phyloP scores from a whole-genome alignment of 2,329 filamentous ascomycete species.

The Cytospora leucostoma region DNA sequence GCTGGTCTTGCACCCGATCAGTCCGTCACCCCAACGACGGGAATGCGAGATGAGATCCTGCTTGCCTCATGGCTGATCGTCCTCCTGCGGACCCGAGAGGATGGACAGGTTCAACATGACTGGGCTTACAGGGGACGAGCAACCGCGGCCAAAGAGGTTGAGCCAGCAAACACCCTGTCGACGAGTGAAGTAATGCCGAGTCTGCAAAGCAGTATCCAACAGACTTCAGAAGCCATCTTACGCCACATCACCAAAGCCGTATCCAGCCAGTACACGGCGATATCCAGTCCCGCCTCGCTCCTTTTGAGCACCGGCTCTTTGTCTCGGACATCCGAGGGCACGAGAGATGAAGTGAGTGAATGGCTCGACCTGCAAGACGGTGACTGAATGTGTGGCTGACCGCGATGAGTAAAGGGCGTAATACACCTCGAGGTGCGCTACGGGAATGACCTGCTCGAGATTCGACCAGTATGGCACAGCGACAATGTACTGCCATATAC shows the following conservation, averaged over 20 bases:
- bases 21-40: slow-evolving; percentile 37
- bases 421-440: slow-evolving; percentile 39
- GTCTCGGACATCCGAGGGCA: slow-evolving; percentile 17
- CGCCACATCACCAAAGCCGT: slow-evolving; percentile 30
- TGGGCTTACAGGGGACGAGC: slow-evolving; percentile 39
- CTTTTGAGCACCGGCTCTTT: slow-evolving; percentile 30
- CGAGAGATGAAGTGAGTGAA: slow-evolving; percentile 33
- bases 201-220: slow-evolving; percentile 34
- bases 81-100: slow-evolving; percentile 45
- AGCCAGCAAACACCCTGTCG: slow-evolving; percentile 31
- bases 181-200: slow-evolving; percentile 38
- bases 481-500: slow-evolving; percentile 46
- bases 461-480: slow-evolving; percentile 45
- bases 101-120: slow-evolving; percentile 39
- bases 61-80: slow-evolving; percentile 48
- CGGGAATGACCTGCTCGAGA: slow-evolving; percentile 34
- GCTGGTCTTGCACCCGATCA: not conserved
- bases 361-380: not conserved
- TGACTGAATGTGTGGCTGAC: not conserved
- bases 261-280: not conserved
- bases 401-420: slow-evolving; percentile 30
- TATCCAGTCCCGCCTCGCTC: slow-evolving; percentile 13
- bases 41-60: slow-evolving; percentile 44
- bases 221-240: slow-evolving; percentile 35
- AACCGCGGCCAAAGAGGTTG: slow-evolving; percentile 28